A percentile compares a stretch with the other conserved stretches of the same genome.
These are phyloP conservation scores for Coffea eugenioides DNA, from an alignment of 257 asterid species.

Conservation along the genomic window DNA sequence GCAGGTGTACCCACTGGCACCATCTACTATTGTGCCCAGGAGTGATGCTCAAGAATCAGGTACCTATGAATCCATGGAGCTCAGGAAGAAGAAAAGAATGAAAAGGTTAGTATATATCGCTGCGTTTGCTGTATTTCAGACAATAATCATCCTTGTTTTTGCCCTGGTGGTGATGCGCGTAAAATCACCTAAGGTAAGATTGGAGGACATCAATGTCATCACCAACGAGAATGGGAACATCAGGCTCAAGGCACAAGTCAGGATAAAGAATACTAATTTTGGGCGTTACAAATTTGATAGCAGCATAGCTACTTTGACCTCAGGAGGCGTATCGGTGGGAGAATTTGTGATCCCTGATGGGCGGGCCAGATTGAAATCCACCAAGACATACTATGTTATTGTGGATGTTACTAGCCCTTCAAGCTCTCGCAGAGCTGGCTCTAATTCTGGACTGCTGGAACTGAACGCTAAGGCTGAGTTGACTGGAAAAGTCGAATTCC, in stretches of 20 bases:
- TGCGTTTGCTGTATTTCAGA: background rate
- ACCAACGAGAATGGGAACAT: background rate
- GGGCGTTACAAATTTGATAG: background rate
- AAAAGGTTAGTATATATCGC: background rate
- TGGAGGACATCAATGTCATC: background rate
- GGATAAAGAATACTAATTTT: background rate
- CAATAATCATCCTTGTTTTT: background rate
- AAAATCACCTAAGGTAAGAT: background rate
- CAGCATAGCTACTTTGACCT: background rate
- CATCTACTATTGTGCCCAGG: background rate
- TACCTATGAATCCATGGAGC: background rate
- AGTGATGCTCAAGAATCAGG: background rate
- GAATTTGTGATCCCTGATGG: background rate
- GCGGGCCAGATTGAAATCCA: background rate
- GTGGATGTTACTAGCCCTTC: background rate
- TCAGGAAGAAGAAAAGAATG: background rate
- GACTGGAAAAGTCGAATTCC: constrained; percentile 44
- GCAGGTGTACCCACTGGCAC: background rate
- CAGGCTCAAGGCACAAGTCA: background rate
- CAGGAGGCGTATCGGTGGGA: background rate
- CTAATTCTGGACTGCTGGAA: constrained; percentile 19
- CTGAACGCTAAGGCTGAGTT: constrained; percentile 29
- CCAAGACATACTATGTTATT: background rate
- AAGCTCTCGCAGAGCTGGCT: background rate
- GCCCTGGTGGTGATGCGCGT: background rate